phyloP scores from a whole-genome alignment of 73 alveolate genomes.

The Durusdinium trenchii region DNA sequence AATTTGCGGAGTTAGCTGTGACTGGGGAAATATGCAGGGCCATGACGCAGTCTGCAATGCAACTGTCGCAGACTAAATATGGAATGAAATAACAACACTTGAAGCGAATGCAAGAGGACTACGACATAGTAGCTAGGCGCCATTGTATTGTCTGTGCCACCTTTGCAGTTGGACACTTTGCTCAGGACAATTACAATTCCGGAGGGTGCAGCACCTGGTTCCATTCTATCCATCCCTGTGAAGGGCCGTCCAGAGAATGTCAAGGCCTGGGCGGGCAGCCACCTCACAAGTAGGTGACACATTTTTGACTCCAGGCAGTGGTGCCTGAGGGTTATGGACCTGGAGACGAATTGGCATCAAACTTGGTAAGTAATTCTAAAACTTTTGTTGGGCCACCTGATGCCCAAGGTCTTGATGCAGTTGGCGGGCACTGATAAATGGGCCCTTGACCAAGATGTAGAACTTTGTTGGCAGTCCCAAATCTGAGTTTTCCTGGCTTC shows the following conservation, averaged over 20 bases:
- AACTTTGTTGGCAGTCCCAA: too few relatives aligned
- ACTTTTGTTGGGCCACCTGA: neutral
- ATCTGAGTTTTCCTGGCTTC: neutral
- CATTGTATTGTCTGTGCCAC: neutral
- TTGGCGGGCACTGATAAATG: conserved; percentile 75
- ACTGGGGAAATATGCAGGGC: neutral
- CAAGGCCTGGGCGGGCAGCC: conserved; percentile 10
- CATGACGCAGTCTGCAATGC: conserved; percentile 46
- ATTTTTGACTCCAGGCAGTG: neutral
- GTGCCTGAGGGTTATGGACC: conserved; percentile 76
- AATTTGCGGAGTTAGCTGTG: too few relatives aligned
- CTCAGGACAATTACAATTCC: conserved; percentile 87
- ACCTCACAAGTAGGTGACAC: neutral
- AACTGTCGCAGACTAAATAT: neutral
- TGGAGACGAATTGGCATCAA: conserved; percentile 45
- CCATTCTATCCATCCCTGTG: conserved; percentile 84
- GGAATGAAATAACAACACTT: neutral
- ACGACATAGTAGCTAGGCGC: too few relatives aligned
- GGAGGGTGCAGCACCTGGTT: conserved; percentile 72
- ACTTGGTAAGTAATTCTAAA: neutral
- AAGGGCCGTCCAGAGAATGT: conserved; percentile 79
- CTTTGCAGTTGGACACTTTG: neutral
- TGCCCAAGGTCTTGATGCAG: conserved; percentile 49
- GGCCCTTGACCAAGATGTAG: conserved; percentile 3
- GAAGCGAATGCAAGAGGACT: neutral